Percentiles rank a stretch among this genome's conserved stretches.
Conservation (phyloP, 352 stramenopile genomes). For the Phytophthora melonis region DNA sequence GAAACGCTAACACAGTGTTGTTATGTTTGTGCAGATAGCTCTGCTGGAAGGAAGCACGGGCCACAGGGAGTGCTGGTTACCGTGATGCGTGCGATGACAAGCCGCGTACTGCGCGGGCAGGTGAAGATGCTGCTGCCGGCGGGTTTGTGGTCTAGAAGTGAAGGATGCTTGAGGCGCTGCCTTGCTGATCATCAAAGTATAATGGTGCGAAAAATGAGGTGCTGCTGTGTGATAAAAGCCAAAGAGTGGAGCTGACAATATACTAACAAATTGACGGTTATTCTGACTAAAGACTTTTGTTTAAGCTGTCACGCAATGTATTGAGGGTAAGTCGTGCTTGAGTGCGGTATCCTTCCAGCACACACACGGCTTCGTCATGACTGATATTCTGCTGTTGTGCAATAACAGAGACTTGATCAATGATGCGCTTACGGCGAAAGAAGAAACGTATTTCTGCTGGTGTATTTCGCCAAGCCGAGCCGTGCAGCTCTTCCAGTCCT, state of each 20-base stretch:
- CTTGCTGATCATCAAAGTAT: no score
- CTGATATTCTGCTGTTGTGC: conserved; percentile 8
- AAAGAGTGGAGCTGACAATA: neutral
- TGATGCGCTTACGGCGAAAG: conserved; percentile 11
- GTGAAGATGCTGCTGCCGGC: no score
- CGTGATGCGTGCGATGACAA: no score
- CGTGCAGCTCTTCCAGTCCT: neutral
- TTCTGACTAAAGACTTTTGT: neutral
- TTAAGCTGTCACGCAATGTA: conserved; percentile 10
- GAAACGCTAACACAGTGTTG: no score
- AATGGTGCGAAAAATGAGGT: no score
- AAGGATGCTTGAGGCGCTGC: no score
- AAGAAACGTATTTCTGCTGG: conserved; percentile 11
- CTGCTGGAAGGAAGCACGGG: no score
- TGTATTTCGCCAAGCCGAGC: conserved; percentile 2
- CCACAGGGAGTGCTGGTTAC: no score
- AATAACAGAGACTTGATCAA: conserved; percentile 9
- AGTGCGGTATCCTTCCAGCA: conserved; percentile 1
- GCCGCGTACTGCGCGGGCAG: no score
- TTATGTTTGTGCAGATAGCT: no score
- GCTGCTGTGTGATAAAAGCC: no score
- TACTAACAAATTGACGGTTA: neutral
- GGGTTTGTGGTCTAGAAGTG: no score
- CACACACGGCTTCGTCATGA: conserved; percentile 8
- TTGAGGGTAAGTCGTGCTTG: conserved; percentile 4